Base-by-base conservation (phyloP, 2,329 filamentous ascomycete species). In the Apiospora sp. region DNA sequence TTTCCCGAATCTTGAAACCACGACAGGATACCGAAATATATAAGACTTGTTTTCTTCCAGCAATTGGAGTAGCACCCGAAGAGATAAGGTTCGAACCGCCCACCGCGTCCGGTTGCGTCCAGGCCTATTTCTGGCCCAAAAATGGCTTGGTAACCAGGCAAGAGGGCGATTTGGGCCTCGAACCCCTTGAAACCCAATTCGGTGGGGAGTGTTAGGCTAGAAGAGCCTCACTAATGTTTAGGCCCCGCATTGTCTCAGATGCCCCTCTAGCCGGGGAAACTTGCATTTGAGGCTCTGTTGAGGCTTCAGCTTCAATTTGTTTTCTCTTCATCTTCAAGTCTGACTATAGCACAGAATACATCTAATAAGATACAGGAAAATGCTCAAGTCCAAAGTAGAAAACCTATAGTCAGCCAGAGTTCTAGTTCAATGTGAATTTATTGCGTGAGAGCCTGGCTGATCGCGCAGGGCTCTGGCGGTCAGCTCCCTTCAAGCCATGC, bases 221-320 rank as follows among this genome's bases (percentile, higher is more conserved):
- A 61, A 30, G 30, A 64, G 58, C 58, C 34, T 64, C 58, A 64
- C 58, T 64, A 64, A 37, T 24, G 58, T 64, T 64, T 64, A 64
- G 58, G 58, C 58, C 58, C 58, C 58, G 58, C 58, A 64, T 41
- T 24, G 58, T 64, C 58, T 64, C 58, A 41, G 34, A 41, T 5
- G 19, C 34, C 30, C 30, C 54, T 8, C 34, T 12, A 48, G 19
- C 46, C 19, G 46, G 46, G 30, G 54, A 22, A 61, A 61, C 16
- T 30, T 19, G 54, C 54, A 41, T 64, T 41, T n/a, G 58, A 22
- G 58, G 58, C 58, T 64, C 30, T 64, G 4, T 22, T 22, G 30
- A 34, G 27, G 51, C 51, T 49, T 49, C 48, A 7, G 37, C 43
- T n/a, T 22, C 19, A 58, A 1, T 3, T 58, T 1, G 24, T 58